Evolutionary conservation across 768 basidiomycete species (phyloP), one percentile per base, ranked within the genome.

Genomic region (Boletus pseudopeckii): DNA sequence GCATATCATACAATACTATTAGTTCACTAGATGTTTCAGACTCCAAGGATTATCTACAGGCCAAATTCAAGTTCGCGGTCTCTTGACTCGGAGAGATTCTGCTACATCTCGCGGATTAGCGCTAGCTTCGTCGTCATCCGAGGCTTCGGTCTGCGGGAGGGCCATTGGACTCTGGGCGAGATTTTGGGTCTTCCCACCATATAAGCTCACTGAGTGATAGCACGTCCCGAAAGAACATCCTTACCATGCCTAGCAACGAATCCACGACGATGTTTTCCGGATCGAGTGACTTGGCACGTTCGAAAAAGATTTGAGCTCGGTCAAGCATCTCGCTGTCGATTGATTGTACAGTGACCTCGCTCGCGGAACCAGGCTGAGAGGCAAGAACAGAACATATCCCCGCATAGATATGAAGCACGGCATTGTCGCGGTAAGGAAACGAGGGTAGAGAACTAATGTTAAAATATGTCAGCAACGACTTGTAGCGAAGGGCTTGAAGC

Each of bases 391-490:
- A 80, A 13, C 90, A 72, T 48, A 95, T 71, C 2, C 90, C 93
- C 3, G 93, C 92, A 57, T 95, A 94, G 15, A 84, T 75, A 62
- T 96, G 90, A 28, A 96, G 74, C 7, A 84, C 72, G 2, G 87
- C 79, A 58, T 91, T 90, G 59, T 92, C 88, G 64, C 85, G 86
- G 73, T 85, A 96, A 2, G 94, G 94, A 66, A 89, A 87, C 3
- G 90, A 88, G 1, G 92, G 90, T 6, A 96, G 78, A 67, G 90
- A 95, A 24, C 92, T 92, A 57, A 40, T 26, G 37, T 41, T 34
- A 8, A 50, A 54, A 46, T 43, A 43, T 46, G 22, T 56, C n/a
- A 57, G 43, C 42, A 8, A 44, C 9, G 18, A 38, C 5, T 20
- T 13, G 20, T 20, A 38, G 41, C 43, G 46, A 43, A 53, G 48